These are phyloP conservation scores for Podospora australis DNA, from an alignment of 495 filamentous ascomycete genomes.

Conservation along the genomic window DNA sequence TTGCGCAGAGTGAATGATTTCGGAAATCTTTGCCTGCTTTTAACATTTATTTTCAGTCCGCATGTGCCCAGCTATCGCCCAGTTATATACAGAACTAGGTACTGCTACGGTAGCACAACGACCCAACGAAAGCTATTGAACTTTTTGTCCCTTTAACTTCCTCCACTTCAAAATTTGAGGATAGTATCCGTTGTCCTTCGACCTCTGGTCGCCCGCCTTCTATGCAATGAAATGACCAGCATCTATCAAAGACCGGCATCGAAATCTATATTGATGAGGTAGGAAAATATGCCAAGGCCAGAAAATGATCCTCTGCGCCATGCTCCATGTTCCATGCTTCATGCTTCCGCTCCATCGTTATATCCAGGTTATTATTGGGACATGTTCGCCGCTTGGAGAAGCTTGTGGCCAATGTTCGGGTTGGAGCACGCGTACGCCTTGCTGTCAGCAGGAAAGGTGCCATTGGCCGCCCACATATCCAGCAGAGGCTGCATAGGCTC, in stretches of 20 bases:
- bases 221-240: not conserved
- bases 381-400: constrained; percentile 39
- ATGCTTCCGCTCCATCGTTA: not conserved
- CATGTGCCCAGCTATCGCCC: no score
- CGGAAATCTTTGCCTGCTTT: no score
- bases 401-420: constrained; percentile 36
- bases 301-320: no score
- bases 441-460: constrained; percentile 68
- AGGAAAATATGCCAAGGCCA: no score
- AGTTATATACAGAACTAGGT: no score
- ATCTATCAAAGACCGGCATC: not conserved
- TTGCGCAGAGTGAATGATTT: no score
- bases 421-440: constrained; percentile 53
- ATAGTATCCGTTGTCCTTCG: not conserved
- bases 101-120: no score
- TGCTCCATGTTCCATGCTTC: no score
- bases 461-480: constrained; percentile 80
- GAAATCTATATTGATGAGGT: no score
- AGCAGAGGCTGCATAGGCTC: constrained; percentile 92
- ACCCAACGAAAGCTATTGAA: no score
- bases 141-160: no score
- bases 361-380: constrained; percentile 12
- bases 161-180: not conserved
- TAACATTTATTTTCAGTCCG: no score
- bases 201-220: not conserved